Evolutionary conservation across 257 asterid species (phyloP).

Genomic region (Scutellaria baicalensis): DNA sequence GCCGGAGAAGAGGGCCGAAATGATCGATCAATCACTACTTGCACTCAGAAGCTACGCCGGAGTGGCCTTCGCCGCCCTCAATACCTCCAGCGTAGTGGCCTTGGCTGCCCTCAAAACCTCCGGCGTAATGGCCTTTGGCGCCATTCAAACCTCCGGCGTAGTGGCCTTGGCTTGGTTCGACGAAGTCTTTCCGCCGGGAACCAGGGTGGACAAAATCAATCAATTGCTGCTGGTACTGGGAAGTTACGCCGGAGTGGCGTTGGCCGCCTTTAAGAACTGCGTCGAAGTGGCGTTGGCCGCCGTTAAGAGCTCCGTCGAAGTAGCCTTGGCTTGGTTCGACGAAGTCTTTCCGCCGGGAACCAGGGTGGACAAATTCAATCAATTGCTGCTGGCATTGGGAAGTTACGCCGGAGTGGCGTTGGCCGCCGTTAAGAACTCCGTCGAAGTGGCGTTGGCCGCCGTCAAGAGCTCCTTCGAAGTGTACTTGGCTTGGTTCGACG

Average conservation of each 20-base stretch:
- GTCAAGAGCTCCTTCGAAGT: too few species aligned
- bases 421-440: too few species aligned
- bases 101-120: too few species aligned
- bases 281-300: too few species aligned
- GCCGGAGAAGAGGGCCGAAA: slow-evolving; percentile 27
- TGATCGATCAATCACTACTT: slow-evolving; percentile 11
- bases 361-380: slow-evolving; percentile 18
- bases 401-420: not conserved
- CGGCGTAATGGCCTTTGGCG: too few species aligned
- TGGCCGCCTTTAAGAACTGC: too few species aligned
- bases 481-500: slow-evolving; percentile 19
- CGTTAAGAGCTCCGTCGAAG: too few species aligned
- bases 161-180: slow-evolving; percentile 25
- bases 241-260: not conserved
- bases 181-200: slow-evolving; percentile 25
- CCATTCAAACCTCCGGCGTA: too few species aligned
- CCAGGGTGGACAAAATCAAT: slow-evolving; percentile 23
- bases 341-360: slow-evolving; percentile 28
- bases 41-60: not conserved
- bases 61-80: too few species aligned
- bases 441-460: too few species aligned
- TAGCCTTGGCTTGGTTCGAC: slow-evolving; percentile 24
- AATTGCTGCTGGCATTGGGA: not conserved
- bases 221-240: not conserved
- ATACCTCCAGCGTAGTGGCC: not conserved